Evolutionary conservation across 2,329 filamentous ascomycete genomes (phyloP), one percentile per base, ranked within the genome.

Genomic region (Hymenoscyphus fructigenus): DNA sequence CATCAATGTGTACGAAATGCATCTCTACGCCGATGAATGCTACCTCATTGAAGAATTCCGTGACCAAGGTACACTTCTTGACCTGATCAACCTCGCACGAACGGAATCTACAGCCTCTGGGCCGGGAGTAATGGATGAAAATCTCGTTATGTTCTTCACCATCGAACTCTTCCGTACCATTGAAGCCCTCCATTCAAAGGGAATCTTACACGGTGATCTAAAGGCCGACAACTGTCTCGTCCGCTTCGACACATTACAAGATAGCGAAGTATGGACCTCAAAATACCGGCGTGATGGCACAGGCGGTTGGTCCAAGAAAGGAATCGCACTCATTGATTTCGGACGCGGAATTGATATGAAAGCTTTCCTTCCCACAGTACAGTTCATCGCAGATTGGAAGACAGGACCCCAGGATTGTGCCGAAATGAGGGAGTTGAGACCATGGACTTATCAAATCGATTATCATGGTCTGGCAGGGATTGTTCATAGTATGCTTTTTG

Each of bases 361-460:
- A 65, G 88, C 86, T 2, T 99, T 98, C 80, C 78, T 79, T 2
- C 83, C 88, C 0, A 85, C 89, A 53, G 92, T 94, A 12, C 88
- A 89, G 70, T 99, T 99, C 81, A 87, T 98, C 66, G 95, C 94
- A 0, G 95, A 99, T 79, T 99, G 95, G 95, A 91, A 95, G 77
- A 93, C 92, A 0, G 87, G 86, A 17, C 85, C 90, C 28, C 89
- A 92, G 61, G 95, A 99, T 78, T 99, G 95, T 77, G 90, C 91
- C 20, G 95, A 99, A 82, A 97, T 98, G 86, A 90, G 93, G 57
- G 94, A 99, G 79, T 86, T 92, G 64, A 85, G 94, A 0, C 93
- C 93, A 0, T 99, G 95, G 95, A 98, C 94, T 1, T 97, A 93
- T 81, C 95, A 99, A 77, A 92, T 97, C 70, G 95, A 99, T 80